phyloP scores from a whole-genome alignment of 2,329 filamentous ascomycete species.

The Diaporthe caulivora region DNA sequence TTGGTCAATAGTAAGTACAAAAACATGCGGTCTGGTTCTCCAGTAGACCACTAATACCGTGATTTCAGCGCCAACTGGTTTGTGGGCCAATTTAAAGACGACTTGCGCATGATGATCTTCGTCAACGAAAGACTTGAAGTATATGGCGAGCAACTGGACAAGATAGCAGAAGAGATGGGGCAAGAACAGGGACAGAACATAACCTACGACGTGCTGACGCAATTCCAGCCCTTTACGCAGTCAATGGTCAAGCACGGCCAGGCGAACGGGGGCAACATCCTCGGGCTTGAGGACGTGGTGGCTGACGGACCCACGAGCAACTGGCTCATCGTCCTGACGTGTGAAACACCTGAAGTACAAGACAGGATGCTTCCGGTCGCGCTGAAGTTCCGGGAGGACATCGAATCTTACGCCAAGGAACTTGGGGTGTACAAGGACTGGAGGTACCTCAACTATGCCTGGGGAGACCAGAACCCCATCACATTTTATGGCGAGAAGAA shows the following conservation, averaged over 20 bases:
- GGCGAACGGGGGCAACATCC: conserved; percentile 47
- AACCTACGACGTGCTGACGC: conserved; percentile 9
- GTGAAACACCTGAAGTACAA: neutral
- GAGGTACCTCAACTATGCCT: conserved; percentile 38
- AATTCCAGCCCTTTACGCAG: conserved; percentile 16
- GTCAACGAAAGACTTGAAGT: neutral
- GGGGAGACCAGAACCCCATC: conserved; percentile 33
- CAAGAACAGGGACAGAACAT: conserved; percentile 1
- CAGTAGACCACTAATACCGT: neutral
- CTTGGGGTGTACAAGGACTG: conserved; percentile 18
- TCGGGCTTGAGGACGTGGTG: conserved; percentile 48
- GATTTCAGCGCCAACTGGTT: conserved; percentile 6
- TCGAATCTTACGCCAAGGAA: neutral
- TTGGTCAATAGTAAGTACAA: conserved; percentile 14
- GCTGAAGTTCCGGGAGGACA: neutral
- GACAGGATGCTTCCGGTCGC: conserved; percentile 4
- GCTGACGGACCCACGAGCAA: conserved; percentile 16
- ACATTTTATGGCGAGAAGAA: conserved; percentile 27
- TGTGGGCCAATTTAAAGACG: neutral
- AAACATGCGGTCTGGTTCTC: neutral
- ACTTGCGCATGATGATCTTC: neutral
- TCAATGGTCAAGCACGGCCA: conserved; percentile 38
- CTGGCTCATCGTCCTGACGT: conserved; percentile 10
- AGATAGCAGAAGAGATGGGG: neutral
- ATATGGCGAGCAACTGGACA: conserved; percentile 9